phyloP scores from a whole-genome alignment of 202 grass and related monocot species.

The Carex sylvatica region DNA sequence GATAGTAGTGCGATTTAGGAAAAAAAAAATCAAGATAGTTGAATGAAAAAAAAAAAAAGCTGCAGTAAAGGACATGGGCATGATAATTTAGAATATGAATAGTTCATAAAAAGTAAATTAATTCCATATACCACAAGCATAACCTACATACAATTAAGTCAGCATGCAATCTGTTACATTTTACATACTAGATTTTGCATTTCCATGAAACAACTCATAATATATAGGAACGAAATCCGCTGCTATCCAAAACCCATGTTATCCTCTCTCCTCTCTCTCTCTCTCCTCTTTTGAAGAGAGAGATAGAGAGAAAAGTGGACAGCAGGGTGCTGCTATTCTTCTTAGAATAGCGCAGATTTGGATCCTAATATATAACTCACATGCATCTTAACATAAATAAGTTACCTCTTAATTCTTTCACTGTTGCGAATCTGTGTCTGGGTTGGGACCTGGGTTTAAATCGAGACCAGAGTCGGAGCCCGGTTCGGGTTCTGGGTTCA shows the following conservation, averaged over 20 bases:
- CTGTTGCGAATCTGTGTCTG: conserved; percentile 46
- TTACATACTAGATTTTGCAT: conserved; percentile 7
- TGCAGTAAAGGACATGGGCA: not conserved
- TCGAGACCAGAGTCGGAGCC: conserved; percentile 40
- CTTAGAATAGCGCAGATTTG: too few species aligned
- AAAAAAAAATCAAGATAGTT: not conserved
- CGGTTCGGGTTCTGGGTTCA: conserved; percentile 6
- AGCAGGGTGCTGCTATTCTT: too few species aligned
- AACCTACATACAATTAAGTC: not conserved
- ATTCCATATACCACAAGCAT: not conserved
- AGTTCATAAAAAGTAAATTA: conserved; percentile 18
- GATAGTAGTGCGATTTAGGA: not conserved
- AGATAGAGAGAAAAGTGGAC: too few species aligned
- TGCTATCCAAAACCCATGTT: too few species aligned
- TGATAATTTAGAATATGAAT: not conserved
- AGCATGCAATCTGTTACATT: conserved; percentile 2
- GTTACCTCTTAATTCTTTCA: conserved; percentile 25
- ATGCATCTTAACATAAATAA: not conserved
- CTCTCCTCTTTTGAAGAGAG: too few species aligned
- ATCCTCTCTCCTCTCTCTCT: too few species aligned
- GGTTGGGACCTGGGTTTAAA: conserved; percentile 26
- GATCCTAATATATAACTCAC: not conserved
- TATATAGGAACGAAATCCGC: too few species aligned
- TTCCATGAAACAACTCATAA: not conserved
- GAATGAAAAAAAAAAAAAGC: not conserved